Base-by-base conservation (phyloP, 2,329 filamentous ascomycete genomes). In the Capronia americana region DNA sequence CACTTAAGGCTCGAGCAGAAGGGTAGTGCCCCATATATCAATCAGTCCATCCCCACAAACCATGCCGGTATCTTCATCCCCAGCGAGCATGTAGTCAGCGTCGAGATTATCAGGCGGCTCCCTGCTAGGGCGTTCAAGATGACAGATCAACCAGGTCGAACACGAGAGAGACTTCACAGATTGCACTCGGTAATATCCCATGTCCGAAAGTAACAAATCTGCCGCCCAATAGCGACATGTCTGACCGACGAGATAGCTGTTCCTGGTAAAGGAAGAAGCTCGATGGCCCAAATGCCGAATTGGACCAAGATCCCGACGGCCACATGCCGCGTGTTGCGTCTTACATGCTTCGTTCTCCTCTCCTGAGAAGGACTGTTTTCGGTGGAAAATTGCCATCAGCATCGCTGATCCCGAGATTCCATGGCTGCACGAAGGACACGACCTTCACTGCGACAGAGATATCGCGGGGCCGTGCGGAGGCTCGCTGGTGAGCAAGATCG, bases 301-400 rank as follows among this genome's bases (percentile, higher is more conserved):
- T 24, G 57, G 17, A 17, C 11, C 23, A 24, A 56, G 56, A 17
- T 26, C 34, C 32, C 26, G 54, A 38, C 14, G 34, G 23, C 48
- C 26, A 23, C 50, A 48, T n/a, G 57, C 44, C 28, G 53, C 46
- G 56, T 23, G 41, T 44, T 26, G 48, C 56, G 6, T 30, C 63
- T 34, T 38, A 56, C 61, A 30, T 64, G 23, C 23, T 28, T 17
- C 46, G 48, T 48, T 48, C 44, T n/a, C 20, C 17, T 51, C 48
- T n/a, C 17, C 38, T 51, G 48, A 20, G 3, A 28, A 51, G 48
- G 11, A 10, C 5, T 2, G 14, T 23, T 51, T 51, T 20, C 20
- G 8, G 20, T 23, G 12, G 48, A 11, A 26, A 17, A 12, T 51
- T 51, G 48, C 48, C 38, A 8, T 51, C 44, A 48, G 44, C 7